Evolutionary conservation across 1,284 basidiomycete genomes (phyloP).

Genomic region (Ceratorhiza oryzae-sativae): DNA sequence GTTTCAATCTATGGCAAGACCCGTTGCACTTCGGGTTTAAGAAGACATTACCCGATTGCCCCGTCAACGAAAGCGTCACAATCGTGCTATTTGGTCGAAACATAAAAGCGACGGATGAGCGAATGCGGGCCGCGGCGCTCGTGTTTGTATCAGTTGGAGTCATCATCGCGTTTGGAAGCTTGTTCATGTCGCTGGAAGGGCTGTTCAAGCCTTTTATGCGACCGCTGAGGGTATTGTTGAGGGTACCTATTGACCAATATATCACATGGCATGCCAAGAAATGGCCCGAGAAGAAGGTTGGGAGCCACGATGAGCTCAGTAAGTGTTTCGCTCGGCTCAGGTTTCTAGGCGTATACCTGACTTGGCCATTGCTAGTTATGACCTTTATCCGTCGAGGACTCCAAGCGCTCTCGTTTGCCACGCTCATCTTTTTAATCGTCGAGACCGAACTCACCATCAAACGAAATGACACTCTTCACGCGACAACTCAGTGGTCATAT

Average conservation of each 20-base stretch:
- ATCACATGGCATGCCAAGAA: no score
- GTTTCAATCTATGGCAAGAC: slow-evolving; percentile 22
- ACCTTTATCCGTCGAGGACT: not conserved
- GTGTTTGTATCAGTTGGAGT: slow-evolving; percentile 11
- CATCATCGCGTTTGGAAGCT: not conserved
- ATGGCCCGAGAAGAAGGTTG: no score
- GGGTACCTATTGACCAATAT: no score
- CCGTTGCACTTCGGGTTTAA: slow-evolving; percentile 7
- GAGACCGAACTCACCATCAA: slow-evolving; percentile 13
- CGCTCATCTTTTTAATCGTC: slow-evolving; percentile 15
- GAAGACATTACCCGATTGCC: not conserved
- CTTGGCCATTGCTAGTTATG: not conserved
- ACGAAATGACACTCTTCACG: not conserved
- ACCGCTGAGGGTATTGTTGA: not conserved
- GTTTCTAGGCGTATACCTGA: not conserved
- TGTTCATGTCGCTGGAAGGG: slow-evolving; percentile 5
- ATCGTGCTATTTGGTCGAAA: slow-evolving; percentile 10
- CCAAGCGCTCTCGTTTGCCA: slow-evolving; percentile 9
- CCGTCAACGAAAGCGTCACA: not conserved
- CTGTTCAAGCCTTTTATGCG: not conserved
- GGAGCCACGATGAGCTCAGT: no score
- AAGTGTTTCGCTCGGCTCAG: not conserved
- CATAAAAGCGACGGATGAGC: slow-evolving; percentile 10
- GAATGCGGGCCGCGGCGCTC: slow-evolving; percentile 13
- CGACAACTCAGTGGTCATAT: slow-evolving; percentile 9